Conservation (phyloP, 2,329 filamentous ascomycete species). For the Beauveria medogensis region DNA sequence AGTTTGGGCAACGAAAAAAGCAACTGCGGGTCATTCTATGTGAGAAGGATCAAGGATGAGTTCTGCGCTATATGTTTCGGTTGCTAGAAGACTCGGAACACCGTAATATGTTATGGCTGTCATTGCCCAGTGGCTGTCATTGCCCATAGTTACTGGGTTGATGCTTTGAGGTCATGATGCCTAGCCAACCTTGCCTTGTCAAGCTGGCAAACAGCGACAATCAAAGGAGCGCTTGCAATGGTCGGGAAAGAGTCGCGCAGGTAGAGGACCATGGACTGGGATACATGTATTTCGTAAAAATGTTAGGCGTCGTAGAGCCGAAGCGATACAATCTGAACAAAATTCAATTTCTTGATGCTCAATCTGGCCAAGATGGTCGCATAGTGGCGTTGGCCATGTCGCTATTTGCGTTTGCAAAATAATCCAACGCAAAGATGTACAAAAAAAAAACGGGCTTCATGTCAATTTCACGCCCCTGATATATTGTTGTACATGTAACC, state of each 20-base stretch:
- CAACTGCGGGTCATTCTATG: not conserved
- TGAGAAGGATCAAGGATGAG: not conserved
- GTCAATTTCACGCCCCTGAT: not conserved
- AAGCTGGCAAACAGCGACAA: not conserved
- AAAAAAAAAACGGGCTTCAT: not conserved
- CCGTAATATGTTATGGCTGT: not conserved
- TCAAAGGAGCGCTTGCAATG: not conserved
- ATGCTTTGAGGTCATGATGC: not conserved
- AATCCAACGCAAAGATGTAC: not conserved
- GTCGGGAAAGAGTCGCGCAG: not conserved
- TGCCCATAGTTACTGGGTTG: not conserved
- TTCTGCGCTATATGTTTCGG: not conserved
- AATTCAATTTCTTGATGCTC: constrained; percentile 5
- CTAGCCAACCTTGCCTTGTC: not conserved
- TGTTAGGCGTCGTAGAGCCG: not conserved
- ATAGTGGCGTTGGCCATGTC: not conserved
- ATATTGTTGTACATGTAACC: not conserved
- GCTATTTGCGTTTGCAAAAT: not conserved
- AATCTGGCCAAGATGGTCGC: not conserved
- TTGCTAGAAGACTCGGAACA: not conserved
- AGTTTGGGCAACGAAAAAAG: not conserved
- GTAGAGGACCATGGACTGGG: not conserved
- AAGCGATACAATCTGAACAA: not conserved
- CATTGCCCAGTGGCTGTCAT: not conserved
- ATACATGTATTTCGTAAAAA: not conserved